Percentiles rank a stretch among this genome's conserved stretches.
phyloP scores from a whole-genome alignment of 1,139 yeast species.

The Suhomyces bolitotheri region DNA sequence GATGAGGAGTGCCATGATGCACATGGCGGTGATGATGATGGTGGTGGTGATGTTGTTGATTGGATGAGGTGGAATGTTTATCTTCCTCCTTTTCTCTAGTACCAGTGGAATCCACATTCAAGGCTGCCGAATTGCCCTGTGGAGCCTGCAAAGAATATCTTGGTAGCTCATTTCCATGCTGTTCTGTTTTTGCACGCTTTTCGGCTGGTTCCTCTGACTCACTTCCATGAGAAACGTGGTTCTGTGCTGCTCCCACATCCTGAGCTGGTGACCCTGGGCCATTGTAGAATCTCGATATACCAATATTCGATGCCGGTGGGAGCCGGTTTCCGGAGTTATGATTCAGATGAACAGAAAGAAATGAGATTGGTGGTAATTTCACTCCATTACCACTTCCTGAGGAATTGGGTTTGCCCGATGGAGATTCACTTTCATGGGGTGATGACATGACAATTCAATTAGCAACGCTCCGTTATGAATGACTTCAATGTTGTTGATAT shows the following conservation, averaged over 20 bases:
- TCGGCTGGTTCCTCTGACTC: constrained; percentile 4
- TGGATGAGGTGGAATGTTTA: not conserved
- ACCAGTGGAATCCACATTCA: not conserved
- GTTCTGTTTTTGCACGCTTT: constrained; percentile 6
- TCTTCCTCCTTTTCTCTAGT: not conserved
- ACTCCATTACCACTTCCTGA: constrained; percentile 17
- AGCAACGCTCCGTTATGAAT: too few relatives aligned
- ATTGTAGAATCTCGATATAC: constrained; percentile 21
- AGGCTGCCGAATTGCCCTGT: not conserved
- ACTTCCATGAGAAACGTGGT: not conserved
- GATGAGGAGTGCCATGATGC: constrained; percentile 7
- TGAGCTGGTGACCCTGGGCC: constrained; percentile 11
- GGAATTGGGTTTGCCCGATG: not conserved
- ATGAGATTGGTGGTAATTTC: constrained; percentile 32
- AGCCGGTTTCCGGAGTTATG: constrained; percentile 16
- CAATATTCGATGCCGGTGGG: constrained; percentile 24
- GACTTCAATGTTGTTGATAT: too few relatives aligned
- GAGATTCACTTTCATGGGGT: constrained; percentile 9
- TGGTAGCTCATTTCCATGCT: constrained; percentile 1
- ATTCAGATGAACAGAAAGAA: constrained; percentile 22
- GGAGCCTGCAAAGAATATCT: too few relatives aligned
- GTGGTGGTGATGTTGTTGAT: constrained; percentile 3
- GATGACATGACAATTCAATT: constrained; percentile 8
- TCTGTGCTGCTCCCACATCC: not conserved
- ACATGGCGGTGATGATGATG: constrained; percentile 2